Percentiles rank a stretch among this genome's conserved stretches.
Evolutionary conservation across 1,284 basidiomycete species (phyloP).

Genomic region (Caloboletus inedulis): DNA sequence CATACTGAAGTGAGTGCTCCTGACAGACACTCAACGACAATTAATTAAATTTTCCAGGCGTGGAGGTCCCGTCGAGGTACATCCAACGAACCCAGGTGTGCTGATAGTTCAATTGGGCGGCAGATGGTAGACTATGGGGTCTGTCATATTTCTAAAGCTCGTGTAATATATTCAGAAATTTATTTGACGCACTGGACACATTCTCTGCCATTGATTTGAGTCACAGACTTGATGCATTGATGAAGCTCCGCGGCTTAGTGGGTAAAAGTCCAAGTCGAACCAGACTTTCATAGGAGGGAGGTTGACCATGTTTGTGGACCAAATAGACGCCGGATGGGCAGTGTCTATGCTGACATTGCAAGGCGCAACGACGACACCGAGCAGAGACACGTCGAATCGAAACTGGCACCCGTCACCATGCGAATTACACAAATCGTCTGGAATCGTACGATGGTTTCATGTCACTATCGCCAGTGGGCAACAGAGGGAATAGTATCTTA

Average conservation of each 20-base stretch:
- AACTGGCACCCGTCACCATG: too few relatives aligned
- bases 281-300: neutral
- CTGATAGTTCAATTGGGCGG: slow-evolving; percentile 70
- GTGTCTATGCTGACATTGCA: too few relatives aligned
- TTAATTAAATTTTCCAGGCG: slow-evolving; percentile 9
- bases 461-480: neutral
- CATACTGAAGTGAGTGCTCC: slow-evolving; percentile 61
- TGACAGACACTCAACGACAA: neutral
- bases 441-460: neutral
- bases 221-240: neutral
- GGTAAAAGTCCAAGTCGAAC: neutral
- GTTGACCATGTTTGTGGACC: neutral
- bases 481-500: neutral
- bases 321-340: neutral
- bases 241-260: neutral
- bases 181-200: neutral
- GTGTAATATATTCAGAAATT: neutral
- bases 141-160: neutral
- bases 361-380: neutral
- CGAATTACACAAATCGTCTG: too few relatives aligned
- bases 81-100: slow-evolving; percentile 82
- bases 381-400: too few relatives aligned
- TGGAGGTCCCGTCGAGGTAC: slow-evolving; percentile 44
- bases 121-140: neutral
- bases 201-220: neutral